Conservation (phyloP, 169 alveolate genomes). For the Cyclospora cayetanensis region DNA sequence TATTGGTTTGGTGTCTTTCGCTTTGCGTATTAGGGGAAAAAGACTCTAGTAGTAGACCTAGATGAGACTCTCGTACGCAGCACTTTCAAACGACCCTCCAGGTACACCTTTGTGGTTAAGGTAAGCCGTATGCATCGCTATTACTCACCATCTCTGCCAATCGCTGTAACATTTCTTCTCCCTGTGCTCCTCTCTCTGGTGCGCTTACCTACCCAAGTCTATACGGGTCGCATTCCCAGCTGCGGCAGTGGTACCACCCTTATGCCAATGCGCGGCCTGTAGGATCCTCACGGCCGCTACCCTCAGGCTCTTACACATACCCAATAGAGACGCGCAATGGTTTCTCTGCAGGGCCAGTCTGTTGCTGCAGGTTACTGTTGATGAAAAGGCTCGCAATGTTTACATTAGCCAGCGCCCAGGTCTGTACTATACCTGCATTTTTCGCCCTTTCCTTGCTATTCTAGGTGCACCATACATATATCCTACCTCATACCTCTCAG, state of each 20-base stretch:
- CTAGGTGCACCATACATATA: no score
- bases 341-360: no score
- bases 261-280: no score
- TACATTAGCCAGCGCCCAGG: neutral
- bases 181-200: neutral
- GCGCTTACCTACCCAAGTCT: no score
- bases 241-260: no score
- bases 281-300: no score
- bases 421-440: neutral
- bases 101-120: conserved; percentile 75
- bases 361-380: neutral
- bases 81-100: conserved; percentile 74
- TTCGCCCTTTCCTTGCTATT: no score
- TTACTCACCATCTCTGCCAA: no score
- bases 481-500: no score
- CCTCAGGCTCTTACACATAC: no score
- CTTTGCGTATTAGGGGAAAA: conserved; percentile 73
- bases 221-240: no score
- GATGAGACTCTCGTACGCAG: conserved; percentile 84
- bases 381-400: neutral
- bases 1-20: neutral
- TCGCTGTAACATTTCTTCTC: neutral
- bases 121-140: conserved; percentile 62
- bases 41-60: conserved; percentile 80
- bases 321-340: no score